Base-by-base conservation (phyloP, 169 alveolate genomes). In the Toxoplasma gondii region DNA sequence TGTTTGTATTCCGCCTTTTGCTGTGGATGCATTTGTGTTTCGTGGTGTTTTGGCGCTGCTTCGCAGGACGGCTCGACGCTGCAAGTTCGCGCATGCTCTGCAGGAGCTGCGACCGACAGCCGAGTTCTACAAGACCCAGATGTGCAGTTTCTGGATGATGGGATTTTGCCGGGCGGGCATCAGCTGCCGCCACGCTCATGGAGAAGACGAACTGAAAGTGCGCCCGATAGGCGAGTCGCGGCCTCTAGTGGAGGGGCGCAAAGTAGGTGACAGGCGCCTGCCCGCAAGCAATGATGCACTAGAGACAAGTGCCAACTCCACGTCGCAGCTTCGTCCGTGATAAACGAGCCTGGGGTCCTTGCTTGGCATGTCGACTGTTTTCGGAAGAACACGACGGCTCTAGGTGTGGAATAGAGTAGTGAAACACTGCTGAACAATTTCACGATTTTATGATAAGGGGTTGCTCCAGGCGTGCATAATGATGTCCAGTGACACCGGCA, bases 51-150 rank as follows among this genome's bases (percentile, higher is more conserved):
- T n/a, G 29, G 49, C 39, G 88, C 27, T 83, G 39, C 41, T 83
- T 44, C n/a, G 19, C 93, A 90, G 93, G 88, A 82, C 87, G 22
- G 78, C 93, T 27, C 88, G 82, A 1, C 93, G 93, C 39, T 93
- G 95, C 91, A 93, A 93, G 53, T 93, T 93, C 81, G 95, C 95
- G 53, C 95, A 93, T 41, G 95, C 91, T 10, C 69, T 84, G 54
- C 64, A 70, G 83, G 95, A 93, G 95, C 84, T 93, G 87, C 88
- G 87, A 0, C 38, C 91, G 10, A 93, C 95, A 7, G 49, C 90
- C 22, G 95, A 93, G 29, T 83, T 36, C 44, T 93, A 88, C 93
- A 93, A 93, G 94, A 93, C 95, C 81, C 41, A 70, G 86, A 36
- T 93, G n/a, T 93, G 95, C 88, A 22, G 67, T 31, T 83, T 84